Base-by-base conservation (phyloP, 805 yeast species). In the Blastobotrys chiropterorum region DNA sequence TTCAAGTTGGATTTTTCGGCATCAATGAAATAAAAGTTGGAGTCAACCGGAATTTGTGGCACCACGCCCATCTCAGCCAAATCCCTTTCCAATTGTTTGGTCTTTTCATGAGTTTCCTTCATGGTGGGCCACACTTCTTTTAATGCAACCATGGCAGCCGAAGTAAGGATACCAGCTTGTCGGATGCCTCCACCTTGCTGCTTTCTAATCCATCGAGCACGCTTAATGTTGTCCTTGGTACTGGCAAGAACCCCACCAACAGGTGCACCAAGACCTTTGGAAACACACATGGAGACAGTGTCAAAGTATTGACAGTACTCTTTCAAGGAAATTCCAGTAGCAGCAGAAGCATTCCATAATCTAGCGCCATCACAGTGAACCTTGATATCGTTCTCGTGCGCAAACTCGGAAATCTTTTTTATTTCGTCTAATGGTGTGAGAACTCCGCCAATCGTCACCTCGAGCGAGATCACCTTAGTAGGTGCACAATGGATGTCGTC, bases 121-220 rank as follows among this genome's bases (percentile, higher is more conserved):
- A 82, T 72, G 50, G 79, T 75, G 30, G 78, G 70, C 70, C 84
- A 81, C 62, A 85, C 85, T 56, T 83, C 82, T 48, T 85, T 81
- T 51, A 90, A 73, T 19, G 94, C 92, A 48, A 75, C 73, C 14
- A 76, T 65, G 2, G 95, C 96, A 86, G 90, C 88, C 49, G 79
- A 74, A 3, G 90, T 73, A 60, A 90, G 74, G 68, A 87, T 69
- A 53, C 96, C 96, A 34, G 85, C 74, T 71, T 89, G 97, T 66
- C 97, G 78, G 48, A 90, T 79, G 58, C 96, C 96, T 60, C 96
- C 96, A 65, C 97, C 97, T 57, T 81, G 79, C 70, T 90, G 96
- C 63, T 89, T 89, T 59, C 86, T 85, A 72, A 88, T 86, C 68
- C 89, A 95, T 65, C 83, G 84, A 43, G 90, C 86, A 61, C 80